Base-by-base conservation (phyloP, 441 rosid genomes). In the Iberis amara region DNA sequence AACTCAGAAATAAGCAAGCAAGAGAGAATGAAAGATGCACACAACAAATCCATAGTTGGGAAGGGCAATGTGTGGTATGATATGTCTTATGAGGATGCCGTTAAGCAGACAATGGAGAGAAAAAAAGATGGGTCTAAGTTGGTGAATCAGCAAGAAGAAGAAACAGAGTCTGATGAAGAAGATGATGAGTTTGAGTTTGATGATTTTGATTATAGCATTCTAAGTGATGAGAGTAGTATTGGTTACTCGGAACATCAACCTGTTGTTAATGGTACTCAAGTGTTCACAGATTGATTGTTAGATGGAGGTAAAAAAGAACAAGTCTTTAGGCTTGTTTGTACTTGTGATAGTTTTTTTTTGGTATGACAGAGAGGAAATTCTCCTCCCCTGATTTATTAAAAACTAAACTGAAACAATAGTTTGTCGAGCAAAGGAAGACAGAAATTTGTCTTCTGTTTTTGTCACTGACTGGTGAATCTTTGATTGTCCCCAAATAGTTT, bases 1-100 rank as follows among this genome's bases (percentile, higher is more conserved):
- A 82, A 76, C 81, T 86, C 96, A 6, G 92, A 86, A 66, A 89
- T 82, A 72, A 89, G 96, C 48, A 77, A 76, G 72, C 83, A 81
- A 69, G 73, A 78, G 58, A 72, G 96, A 64, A 74, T 78, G 82
- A 74, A 66, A 37, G 94, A 82, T 62, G 80, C 82, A 38, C 92
- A 86, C 76, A 86, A 89, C 73, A 86, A 82, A 72, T 74, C 85
- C 6, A 77, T 89, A 8, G 89, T 89, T 8, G 99, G 99, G 5
- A 86, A 82, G 59, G 91, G 91, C 28, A 50, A 52, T 0, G 86
- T 83, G 13, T 91, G 96, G 98, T 83, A 88, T 54, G 94, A 84
- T 47, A 85, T 79, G 89, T 73, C 89, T 30, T 88, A 83, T 3
- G 95, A 88, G 31, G 96, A 88, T 41, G 82, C 73, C 57, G 76